Evolutionary conservation across 164 flowering plant genomes (phyloP), one percentile per base, ranked within the genome.

Genomic region (Santalum album): DNA sequence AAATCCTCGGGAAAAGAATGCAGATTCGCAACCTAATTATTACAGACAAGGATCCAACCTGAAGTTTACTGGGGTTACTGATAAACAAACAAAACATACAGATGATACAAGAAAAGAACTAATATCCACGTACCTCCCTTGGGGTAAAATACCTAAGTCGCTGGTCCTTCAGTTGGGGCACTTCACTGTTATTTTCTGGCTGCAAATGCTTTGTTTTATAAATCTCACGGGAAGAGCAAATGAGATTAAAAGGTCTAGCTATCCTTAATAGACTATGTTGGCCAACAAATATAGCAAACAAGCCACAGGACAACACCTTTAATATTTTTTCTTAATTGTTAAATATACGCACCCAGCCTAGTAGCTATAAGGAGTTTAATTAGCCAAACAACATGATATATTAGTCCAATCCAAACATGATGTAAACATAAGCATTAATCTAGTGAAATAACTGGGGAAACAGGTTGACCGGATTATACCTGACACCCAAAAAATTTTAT

Each of bases 121-220:
- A 35, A 18, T 22, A 55, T 27, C 26, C 32, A 51, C 57, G 39
- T 66, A 91, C 98, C 96, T 92, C 98, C 55, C 87, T 82, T 15
- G 98, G 98, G 25, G 98, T 92, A 55, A 92, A 92, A 69, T 84
- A 92, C 78, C 96, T 76, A 57, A 92, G 90, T 38, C 77, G 49
- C 45, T 75, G 84, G 63, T 77, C 82, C 70, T 67, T 64, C 68
- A 86, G 39, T 12, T 81, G 60, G 24, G 70, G 39, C 22, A 38
- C 51, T 55, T 83, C 79, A 63, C 57, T 82, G 62, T 69, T 67
- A 35, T 44, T 56, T 43, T 63, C 50, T 55, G 73, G 71, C 88
- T 83, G 79, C 66, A 78, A 14, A 16, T 52, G 15, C 54, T 34
- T 29, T 23, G 44, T 10, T 45, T 56, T 48, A 32, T 23, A 26